Evolutionary conservation across 768 basidiomycete genomes (phyloP).

Genomic region (Lepiota brunneoincarnata): DNA sequence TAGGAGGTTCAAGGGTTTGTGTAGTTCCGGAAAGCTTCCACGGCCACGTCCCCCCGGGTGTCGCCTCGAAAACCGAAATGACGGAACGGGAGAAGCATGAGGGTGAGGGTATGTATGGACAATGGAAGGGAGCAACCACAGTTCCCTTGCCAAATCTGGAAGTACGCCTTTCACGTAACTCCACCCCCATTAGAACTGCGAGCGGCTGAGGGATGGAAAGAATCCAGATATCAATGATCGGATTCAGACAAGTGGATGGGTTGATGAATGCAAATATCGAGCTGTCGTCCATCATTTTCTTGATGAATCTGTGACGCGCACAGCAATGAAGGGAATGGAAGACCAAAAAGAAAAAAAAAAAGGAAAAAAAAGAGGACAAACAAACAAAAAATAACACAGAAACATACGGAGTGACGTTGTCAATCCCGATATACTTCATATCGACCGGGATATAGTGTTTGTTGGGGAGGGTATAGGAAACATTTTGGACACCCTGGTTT

Average conservation of each 20-base stretch:
- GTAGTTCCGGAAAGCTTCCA: neutral
- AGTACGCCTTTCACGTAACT: neutral
- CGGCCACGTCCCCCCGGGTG: neutral
- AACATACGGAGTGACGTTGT: slow-evolving; percentile 65
- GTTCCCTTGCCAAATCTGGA: too few relatives aligned
- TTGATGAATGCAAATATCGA: too few relatives aligned
- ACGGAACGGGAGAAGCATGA: neutral
- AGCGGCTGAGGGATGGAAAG: neutral
- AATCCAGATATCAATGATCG: too few relatives aligned
- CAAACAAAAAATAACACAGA: slow-evolving; percentile 7
- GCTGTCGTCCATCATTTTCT: neutral
- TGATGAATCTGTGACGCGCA: neutral
- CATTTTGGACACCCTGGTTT: slow-evolving; percentile 54
- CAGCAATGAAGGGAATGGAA: slow-evolving; percentile 1
- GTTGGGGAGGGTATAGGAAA: slow-evolving; percentile 83
- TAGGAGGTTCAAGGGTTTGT: too few relatives aligned
- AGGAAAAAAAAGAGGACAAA: too few relatives aligned
- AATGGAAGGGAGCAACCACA: neutral
- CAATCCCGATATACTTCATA: slow-evolving; percentile 69
- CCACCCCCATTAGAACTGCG: neutral
- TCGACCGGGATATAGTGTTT: slow-evolving; percentile 93
- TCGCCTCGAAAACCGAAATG: neutral
- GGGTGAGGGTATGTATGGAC: too few relatives aligned
- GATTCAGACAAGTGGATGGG: too few relatives aligned
- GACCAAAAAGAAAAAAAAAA: neutral